These are phyloP conservation scores for Debaryomyces fabryi DNA, from an alignment of 1,139 yeast genomes.

Conservation along the genomic window DNA sequence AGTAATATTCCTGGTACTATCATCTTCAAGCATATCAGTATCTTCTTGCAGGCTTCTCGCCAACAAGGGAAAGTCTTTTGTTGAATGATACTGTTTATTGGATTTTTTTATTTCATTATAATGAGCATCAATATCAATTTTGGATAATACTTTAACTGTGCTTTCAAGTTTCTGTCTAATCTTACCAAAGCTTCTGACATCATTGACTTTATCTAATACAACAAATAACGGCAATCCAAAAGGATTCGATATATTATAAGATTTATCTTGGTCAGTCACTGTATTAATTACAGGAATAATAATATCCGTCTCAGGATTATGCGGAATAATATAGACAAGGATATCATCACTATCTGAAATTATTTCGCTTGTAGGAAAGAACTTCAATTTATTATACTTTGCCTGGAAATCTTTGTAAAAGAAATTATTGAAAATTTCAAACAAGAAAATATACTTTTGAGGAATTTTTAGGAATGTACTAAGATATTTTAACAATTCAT, in stretches of 20 bases:
- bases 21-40: conserved; percentile 7
- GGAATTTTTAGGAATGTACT: conserved; percentile 53
- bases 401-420: conserved; percentile 74
- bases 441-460: conserved; percentile 52
- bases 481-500: conserved; percentile 64
- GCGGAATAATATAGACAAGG: conserved; percentile 68
- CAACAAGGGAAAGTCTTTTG: conserved; percentile 40
- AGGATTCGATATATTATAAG: conserved; percentile 37
- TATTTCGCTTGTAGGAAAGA: conserved; percentile 69
- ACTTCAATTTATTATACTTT: conserved; percentile 57
- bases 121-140: conserved; percentile 26
- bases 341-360: conserved; percentile 66
- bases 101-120: conserved; percentile 23
- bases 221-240: conserved; percentile 82
- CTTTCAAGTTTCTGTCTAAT: conserved; percentile 60
- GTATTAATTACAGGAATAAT: conserved; percentile 73
- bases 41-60: conserved; percentile 7
- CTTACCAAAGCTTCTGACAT: conserved; percentile 48
- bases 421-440: conserved; percentile 71
- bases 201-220: conserved; percentile 52
- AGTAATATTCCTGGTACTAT: conserved; percentile 17
- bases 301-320: conserved; percentile 43
- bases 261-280: conserved; percentile 42
- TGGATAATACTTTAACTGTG: conserved; percentile 28
- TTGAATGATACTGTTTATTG: conserved; percentile 25